These are phyloP conservation scores for Malus asiatica DNA, from an alignment of 306 rosid genomes.

Conservation along the genomic window DNA sequence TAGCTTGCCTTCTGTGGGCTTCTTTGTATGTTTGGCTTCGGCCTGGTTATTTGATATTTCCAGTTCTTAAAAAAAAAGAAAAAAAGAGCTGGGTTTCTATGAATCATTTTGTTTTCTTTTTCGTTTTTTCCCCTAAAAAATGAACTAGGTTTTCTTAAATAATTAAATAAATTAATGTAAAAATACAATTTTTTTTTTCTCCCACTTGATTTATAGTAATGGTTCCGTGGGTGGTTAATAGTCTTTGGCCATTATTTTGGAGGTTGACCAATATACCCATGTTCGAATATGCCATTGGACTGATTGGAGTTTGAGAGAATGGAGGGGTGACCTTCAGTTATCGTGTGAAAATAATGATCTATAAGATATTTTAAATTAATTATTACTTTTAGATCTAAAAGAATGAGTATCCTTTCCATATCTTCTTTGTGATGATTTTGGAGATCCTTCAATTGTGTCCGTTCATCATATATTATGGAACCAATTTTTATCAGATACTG, in stretches of 20 bases:
- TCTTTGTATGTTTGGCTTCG: too few species aligned
- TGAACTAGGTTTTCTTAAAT: background rate
- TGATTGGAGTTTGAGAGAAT: background rate
- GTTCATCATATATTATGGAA: rapidly evolving
- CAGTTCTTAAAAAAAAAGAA: too few species aligned
- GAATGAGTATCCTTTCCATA: rapidly evolving
- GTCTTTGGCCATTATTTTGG: background rate
- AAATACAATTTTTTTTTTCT: background rate
- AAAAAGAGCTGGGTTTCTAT: too few species aligned
- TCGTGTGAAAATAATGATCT: background rate
- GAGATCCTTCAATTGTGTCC: rapidly evolving
- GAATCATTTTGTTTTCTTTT: too few species aligned
- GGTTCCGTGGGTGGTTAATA: background rate
- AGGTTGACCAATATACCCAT: background rate
- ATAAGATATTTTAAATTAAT: too few species aligned
- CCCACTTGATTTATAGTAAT: background rate
- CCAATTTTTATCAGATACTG: too few species aligned
- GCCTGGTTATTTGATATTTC: too few species aligned
- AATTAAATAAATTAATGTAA: background rate
- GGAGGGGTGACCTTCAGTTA: background rate
- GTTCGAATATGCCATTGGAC: constrained; percentile 2
- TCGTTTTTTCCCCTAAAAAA: too few species aligned
- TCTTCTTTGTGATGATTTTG: too few species aligned
- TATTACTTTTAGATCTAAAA: too few species aligned
- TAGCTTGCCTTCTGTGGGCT: too few species aligned